Conservation (phyloP, 1,139 yeast species). For the Citeromyces hawaiiensis region DNA sequence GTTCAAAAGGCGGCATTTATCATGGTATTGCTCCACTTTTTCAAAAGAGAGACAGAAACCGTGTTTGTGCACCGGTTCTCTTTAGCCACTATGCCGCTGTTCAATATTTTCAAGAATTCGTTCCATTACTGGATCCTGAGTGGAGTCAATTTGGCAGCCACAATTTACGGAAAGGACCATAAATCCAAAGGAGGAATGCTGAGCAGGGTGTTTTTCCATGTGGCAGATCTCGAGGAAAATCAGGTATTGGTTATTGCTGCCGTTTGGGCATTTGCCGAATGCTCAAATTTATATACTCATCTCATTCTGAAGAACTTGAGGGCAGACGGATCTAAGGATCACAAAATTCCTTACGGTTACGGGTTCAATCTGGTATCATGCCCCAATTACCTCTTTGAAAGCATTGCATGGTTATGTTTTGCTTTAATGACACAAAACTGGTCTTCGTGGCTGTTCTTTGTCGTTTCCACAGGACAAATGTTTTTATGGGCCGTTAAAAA, state of each 20-base stretch:
- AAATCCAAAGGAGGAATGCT: not conserved
- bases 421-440: conserved; percentile 66
- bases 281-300: conserved; percentile 65
- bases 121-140: conserved; percentile 85
- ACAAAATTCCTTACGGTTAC: conserved; percentile 37
- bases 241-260: conserved; percentile 19
- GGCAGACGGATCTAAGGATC: conserved; percentile 29
- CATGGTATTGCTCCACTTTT: conserved; percentile 59
- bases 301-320: conserved; percentile 44
- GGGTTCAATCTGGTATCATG: conserved; percentile 18
- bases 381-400: conserved; percentile 90
- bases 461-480: conserved; percentile 71
- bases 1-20: conserved; percentile 41
- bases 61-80: conserved; percentile 73
- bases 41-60: conserved; percentile 84
- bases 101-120: conserved; percentile 79
- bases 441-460: conserved; percentile 57
- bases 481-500: conserved; percentile 66
- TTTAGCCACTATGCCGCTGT: conserved; percentile 81
- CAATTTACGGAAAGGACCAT: conserved; percentile 49
- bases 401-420: conserved; percentile 57
- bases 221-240: conserved; percentile 14
- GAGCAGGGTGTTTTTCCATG: conserved; percentile 17
- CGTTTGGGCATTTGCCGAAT: conserved; percentile 54
- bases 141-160: conserved; percentile 58